Percentiles rank a stretch among this genome's conserved stretches.
These are phyloP conservation scores for Mycena chlorophos DNA, from an alignment of 768 basidiomycete genomes.

Conservation along the genomic window DNA sequence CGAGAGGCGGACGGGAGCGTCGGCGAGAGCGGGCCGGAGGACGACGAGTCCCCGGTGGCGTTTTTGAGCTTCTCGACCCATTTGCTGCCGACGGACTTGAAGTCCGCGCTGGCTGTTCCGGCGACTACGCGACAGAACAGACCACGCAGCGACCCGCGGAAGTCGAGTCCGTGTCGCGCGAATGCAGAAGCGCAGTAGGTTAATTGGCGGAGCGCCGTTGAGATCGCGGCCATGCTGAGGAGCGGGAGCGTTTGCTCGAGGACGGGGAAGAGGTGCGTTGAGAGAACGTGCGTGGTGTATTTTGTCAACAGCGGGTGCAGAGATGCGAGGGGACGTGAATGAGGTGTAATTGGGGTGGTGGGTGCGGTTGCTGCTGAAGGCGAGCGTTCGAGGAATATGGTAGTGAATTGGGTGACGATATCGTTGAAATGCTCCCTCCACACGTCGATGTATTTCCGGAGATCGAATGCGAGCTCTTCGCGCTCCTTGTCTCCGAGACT, in stretches of 20 bases:
- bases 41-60: constrained; percentile 15
- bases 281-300: constrained; percentile 62
- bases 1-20: constrained; percentile 13
- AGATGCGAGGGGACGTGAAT: constrained; percentile 27
- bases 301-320: constrained; percentile 61
- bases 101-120: constrained; percentile 52
- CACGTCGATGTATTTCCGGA: constrained; percentile 84
- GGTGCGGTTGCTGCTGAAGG: constrained; percentile 33
- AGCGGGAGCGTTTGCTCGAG: constrained; percentile 63
- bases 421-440: constrained; percentile 95
- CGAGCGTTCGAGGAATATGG: constrained; percentile 81
- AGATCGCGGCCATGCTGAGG: constrained; percentile 62
- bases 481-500: constrained; percentile 57
- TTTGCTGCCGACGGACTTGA: constrained; percentile 41
- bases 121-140: constrained; percentile 67
- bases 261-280: constrained; percentile 65
- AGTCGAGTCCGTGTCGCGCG: constrained; percentile 89
- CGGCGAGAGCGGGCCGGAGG: constrained; percentile 11
- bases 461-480: constrained; percentile 72
- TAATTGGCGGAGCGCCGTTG: constrained; percentile 87
- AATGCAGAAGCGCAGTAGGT: constrained; percentile 93
- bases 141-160: constrained; percentile 66
- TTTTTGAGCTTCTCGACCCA: constrained; percentile 36
- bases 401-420: constrained; percentile 83
- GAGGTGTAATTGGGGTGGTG: too few relatives aligned